Conservation (phyloP, 495 filamentous ascomycete species). For the Echria macrotheca region DNA sequence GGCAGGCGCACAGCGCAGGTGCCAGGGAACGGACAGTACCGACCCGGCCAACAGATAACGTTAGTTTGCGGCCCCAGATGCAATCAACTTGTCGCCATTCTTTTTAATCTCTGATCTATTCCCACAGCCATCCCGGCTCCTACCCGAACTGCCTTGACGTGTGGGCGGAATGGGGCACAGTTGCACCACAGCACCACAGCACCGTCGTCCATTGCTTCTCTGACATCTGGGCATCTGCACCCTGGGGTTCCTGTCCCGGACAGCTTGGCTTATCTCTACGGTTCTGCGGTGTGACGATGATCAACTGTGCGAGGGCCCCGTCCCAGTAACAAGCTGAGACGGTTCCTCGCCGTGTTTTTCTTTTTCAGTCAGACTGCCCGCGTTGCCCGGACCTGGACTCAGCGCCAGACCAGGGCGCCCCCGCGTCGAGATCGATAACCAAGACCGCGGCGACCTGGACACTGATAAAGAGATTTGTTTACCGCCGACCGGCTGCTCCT, state of each 20-base stretch:
- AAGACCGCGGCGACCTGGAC: neutral
- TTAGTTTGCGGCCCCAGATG: no score
- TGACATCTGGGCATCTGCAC: neutral
- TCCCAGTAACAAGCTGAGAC: no score
- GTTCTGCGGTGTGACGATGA: no score
- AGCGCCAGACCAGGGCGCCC: neutral
- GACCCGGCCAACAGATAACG: neutral
- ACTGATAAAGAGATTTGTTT: neutral
- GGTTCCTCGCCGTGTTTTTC: no score
- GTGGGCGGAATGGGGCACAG: neutral
- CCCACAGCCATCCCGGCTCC: slow-evolving; percentile 4
- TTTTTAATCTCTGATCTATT: slow-evolving; percentile 8
- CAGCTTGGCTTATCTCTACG: neutral
- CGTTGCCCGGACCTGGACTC: neutral
- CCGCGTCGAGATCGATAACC: no score
- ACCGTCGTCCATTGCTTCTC: neutral
- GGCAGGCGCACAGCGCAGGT: neutral
- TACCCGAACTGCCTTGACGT: neutral
- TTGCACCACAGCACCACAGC: neutral
- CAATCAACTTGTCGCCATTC: no score
- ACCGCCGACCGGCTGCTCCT: neutral
- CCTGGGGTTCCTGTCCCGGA: neutral
- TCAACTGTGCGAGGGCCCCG: no score
- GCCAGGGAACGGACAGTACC: neutral
- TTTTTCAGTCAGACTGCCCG: no score